Evolutionary conservation across 306 rosid genomes (phyloP).

Genomic region (Urtica urens): DNA sequence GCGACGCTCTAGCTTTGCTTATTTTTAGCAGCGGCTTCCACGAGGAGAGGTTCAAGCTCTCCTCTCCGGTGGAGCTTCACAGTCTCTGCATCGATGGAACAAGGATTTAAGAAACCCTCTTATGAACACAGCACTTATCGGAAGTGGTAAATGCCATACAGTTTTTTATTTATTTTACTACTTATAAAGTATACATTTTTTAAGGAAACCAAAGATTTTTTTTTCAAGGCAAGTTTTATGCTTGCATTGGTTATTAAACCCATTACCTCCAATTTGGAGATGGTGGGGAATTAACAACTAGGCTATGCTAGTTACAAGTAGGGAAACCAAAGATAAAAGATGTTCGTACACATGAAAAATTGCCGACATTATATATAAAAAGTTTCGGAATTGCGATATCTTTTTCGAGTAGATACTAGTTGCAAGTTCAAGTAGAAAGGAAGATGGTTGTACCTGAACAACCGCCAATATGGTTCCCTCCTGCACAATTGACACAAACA

Average conservation of each 20-base stretch:
- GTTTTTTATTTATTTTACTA: too few species aligned
- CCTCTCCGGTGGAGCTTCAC: slow-evolving; percentile 75
- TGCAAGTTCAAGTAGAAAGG: background rate
- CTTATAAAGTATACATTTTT: too few species aligned
- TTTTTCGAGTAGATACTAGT: background rate
- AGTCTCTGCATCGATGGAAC: slow-evolving; percentile 52
- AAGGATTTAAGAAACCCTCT: too few species aligned
- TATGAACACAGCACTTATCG: too few species aligned
- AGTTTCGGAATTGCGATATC: background rate
- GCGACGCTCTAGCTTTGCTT: slow-evolving; percentile 23
- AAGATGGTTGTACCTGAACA: slow-evolving; percentile 56
- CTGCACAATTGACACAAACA: slow-evolving; percentile 36
- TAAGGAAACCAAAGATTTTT: background rate
- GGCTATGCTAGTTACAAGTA: too few species aligned
- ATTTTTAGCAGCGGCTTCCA: slow-evolving; percentile 53
- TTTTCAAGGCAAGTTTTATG: background rate
- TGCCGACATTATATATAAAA: too few species aligned
- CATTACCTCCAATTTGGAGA: background rate
- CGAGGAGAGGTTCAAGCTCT: slow-evolving; percentile 69
- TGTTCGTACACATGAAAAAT: too few species aligned
- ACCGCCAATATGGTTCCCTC: slow-evolving; percentile 90
- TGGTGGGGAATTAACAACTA: too few species aligned
- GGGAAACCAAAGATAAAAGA: too few species aligned
- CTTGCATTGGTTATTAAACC: background rate
- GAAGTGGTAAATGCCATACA: too few species aligned